These are phyloP conservation scores for Melocanna baccifera DNA, from an alignment of 176 grass and related monocot species.

Conservation along the genomic window DNA sequence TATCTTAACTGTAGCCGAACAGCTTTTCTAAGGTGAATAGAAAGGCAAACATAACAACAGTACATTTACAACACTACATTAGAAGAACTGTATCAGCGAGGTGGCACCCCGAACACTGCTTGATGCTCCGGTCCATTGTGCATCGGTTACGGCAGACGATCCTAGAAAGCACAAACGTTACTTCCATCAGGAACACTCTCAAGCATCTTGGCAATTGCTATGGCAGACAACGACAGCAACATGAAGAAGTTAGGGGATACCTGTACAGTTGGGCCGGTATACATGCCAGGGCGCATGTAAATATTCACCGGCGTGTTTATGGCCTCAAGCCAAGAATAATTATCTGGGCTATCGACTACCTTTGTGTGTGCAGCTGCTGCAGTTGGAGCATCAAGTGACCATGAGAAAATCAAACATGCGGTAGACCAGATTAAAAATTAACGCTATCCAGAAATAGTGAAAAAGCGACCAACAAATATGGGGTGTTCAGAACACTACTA, in stretches of 20 bases:
- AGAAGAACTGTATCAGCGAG: neutral
- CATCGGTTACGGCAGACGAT: neutral
- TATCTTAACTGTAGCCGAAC: neutral
- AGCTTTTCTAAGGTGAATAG: neutral
- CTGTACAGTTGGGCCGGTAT: constrained; percentile 52
- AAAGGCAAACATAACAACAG: neutral
- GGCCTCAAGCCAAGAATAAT: constrained; percentile 59
- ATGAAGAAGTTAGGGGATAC: constrained; percentile 22
- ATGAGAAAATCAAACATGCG: constrained; percentile 20
- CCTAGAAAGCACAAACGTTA: constrained; percentile 14
- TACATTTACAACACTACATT: neutral
- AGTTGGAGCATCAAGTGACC: constrained; percentile 14
- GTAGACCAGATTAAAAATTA: neutral
- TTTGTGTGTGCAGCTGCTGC: constrained; percentile 24
- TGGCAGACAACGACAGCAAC: neutral
- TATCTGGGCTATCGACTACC: constrained; percentile 21
- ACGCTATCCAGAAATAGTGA: neutral
- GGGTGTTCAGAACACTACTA: neutral
- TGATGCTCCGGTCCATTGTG: neutral
- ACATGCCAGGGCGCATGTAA: constrained; percentile 56
- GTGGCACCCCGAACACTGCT: neutral
- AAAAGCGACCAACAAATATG: neutral
- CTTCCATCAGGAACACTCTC: neutral
- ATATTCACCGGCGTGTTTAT: constrained; percentile 38
- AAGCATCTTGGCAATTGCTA: neutral